These are phyloP conservation scores for Colletotrichum gloeosporioides DNA, from an alignment of 2,329 filamentous ascomycete species.

Conservation along the genomic window DNA sequence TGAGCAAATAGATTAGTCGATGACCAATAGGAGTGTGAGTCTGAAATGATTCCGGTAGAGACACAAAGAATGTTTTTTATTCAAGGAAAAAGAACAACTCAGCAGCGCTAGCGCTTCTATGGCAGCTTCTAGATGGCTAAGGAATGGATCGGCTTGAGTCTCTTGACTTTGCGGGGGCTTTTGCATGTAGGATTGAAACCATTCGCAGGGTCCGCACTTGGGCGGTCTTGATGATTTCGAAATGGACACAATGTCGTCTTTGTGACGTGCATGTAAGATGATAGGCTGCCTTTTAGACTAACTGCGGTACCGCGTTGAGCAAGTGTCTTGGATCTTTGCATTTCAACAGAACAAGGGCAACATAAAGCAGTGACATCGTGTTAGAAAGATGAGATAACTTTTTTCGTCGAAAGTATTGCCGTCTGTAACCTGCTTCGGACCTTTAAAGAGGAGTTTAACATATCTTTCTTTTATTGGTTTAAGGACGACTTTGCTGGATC, in stretches of 20 bases:
- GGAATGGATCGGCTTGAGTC: background rate
- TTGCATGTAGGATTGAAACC: too few species aligned
- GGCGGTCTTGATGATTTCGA: background rate
- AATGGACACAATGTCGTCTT: background rate
- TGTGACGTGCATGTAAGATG: background rate
- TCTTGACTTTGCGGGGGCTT: background rate
- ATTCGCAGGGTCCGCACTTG: too few species aligned
- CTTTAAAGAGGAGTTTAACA: rapidly evolving
- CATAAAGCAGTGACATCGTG: background rate
- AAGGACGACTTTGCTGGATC: rapidly evolving
- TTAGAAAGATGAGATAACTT: background rate
- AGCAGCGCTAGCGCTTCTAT: too few species aligned
- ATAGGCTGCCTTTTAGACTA: background rate
- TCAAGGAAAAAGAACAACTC: too few species aligned
- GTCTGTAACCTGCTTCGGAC: background rate
- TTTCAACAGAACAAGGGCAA: rapidly evolving
- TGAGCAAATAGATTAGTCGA: too few species aligned
- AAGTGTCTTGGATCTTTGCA: background rate
- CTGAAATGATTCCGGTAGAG: too few species aligned
- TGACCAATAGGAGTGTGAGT: too few species aligned
- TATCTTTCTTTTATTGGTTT: rapidly evolving
- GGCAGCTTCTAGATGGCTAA: too few species aligned
- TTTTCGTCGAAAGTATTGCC: rapidly evolving
- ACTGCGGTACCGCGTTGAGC: background rate
- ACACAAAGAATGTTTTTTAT: too few species aligned